These are phyloP conservation scores for Castanea sativa DNA, from an alignment of 306 rosid species.

Conservation along the genomic window DNA sequence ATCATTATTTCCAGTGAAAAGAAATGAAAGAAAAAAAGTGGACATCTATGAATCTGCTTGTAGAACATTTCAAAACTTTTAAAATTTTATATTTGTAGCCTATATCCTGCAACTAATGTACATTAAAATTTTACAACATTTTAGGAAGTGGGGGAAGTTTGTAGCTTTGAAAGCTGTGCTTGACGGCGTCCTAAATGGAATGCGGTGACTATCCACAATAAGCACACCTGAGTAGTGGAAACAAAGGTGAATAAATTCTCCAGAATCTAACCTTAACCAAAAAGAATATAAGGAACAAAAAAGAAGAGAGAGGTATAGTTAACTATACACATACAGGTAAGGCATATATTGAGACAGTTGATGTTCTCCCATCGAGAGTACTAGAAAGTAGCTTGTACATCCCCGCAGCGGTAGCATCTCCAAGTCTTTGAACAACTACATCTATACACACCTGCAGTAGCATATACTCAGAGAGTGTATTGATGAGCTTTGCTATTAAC, in stretches of 20 bases:
- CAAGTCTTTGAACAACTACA: constrained; percentile 89
- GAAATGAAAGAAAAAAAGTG: background rate
- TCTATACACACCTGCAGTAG: constrained; percentile 81
- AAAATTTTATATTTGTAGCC: background rate
- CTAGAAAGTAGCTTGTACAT: constrained; percentile 78
- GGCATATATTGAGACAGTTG: constrained; percentile 69
- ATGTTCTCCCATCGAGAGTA: constrained; percentile 56
- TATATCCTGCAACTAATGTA: constrained; percentile 3
- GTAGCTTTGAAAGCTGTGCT: constrained; percentile 57
- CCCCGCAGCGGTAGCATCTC: constrained; percentile 96
- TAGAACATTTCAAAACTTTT: background rate
- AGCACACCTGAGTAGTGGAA: constrained; percentile 59
- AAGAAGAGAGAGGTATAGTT: background rate
- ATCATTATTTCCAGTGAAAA: background rate
- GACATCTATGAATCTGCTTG: background rate
- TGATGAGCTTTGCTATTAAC: background rate
- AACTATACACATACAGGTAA: constrained; percentile 61
- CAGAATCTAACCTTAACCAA: background rate
- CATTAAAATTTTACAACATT: background rate
- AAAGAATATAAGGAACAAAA: background rate
- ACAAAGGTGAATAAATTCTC: background rate
- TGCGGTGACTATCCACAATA: constrained; percentile 73
- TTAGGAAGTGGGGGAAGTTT: constrained; percentile 31
- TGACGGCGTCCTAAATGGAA: constrained; percentile 80
- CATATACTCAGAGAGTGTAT: constrained; percentile 6